Base-by-base conservation (phyloP, 495 filamentous ascomycete species). In the Hamigera avellanea region DNA sequence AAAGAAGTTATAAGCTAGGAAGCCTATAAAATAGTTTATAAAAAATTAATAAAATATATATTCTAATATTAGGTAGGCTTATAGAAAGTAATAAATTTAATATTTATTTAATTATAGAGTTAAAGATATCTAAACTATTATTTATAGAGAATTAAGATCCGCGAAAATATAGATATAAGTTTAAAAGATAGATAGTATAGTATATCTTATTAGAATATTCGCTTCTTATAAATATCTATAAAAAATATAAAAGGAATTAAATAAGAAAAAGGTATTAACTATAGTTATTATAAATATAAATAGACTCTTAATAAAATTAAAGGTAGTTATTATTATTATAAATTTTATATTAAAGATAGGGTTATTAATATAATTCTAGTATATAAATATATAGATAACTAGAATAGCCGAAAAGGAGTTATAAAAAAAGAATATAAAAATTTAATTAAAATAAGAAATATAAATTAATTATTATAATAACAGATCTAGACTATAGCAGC, bases 181-280 rank as follows among this genome's bases (percentile, higher is more conserved):
- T 35, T 8, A 47, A 47, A 32, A 26, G 9, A 2, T 43, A 59
- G 38, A 54, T 51, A 6, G 42, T 52, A 33, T 36, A 37, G 4
- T 49, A 64, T 17, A 39, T 64, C 37, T 38, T 61, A 19, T 36
- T 58, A 8, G 44, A 57, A 18, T 61, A 47, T 37, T 39, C 14
- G 2, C 7, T 30, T 12, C 18, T 13, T 7, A 1, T 19, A 17
- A 13, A 35, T 17, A 9, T 19, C 17, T 8, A 32, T 10, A 2
- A 10, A 15, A 36, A 32, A 16, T 44, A 27, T 33, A n/a, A 12
- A 6, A 26, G 42, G 30, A 48, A 52, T 36, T 53, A 39, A 43
- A 32, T 9, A n/a, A 50, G 52, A 16, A 44, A 9, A 23, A 9
- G 21, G 21, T 9, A 53, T 35, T 35, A 46, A n/a, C n/a, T n/a